These are phyloP conservation scores for Stemphylium lycopersici DNA, from an alignment of 2,329 filamentous ascomycete species.

Conservation along the genomic window DNA sequence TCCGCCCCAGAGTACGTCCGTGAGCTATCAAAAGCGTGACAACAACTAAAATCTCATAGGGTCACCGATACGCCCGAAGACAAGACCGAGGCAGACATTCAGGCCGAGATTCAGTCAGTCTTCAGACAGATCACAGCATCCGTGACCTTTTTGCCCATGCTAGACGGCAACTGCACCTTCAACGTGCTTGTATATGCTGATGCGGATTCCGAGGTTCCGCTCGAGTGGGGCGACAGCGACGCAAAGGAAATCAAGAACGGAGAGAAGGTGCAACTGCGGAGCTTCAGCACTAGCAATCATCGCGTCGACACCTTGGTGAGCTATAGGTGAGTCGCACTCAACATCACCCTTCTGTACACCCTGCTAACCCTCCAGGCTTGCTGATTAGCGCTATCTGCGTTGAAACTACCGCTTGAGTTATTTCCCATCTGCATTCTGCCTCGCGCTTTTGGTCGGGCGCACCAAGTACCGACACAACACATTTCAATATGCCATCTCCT, in stretches of 20 bases:
- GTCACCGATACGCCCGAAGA: constrained; percentile 55
- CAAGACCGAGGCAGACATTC: constrained; percentile 92
- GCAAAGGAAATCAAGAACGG: constrained; percentile 95
- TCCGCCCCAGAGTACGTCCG: constrained; percentile 58
- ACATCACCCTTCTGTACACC: not conserved
- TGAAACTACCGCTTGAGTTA: not conserved
- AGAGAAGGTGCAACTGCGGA: constrained; percentile 92
- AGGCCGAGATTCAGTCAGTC: constrained; percentile 92
- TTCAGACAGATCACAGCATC: constrained; percentile 98
- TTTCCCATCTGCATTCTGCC: not conserved
- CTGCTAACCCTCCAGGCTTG: constrained; percentile 29
- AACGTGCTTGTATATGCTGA: constrained; percentile 98
- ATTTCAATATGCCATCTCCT: not conserved
- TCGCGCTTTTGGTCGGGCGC: not conserved
- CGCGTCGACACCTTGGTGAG: constrained; percentile 94
- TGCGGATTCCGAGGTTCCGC: constrained; percentile 91
- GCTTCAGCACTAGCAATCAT: constrained; percentile 95
- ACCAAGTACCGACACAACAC: not conserved
- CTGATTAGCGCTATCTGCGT: constrained; percentile 20
- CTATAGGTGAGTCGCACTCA: constrained; percentile 65
- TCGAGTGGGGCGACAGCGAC: constrained; percentile 98
- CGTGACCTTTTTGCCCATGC: constrained; percentile 93
- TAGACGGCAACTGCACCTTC: constrained; percentile 95
- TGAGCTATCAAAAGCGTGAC: not conserved
- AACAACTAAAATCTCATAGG: constrained; percentile 32